Percentiles rank a stretch among this genome's conserved stretches.
Evolutionary conservation across 805 yeast species (phyloP).

Genomic region (Candida krabiensis): DNA sequence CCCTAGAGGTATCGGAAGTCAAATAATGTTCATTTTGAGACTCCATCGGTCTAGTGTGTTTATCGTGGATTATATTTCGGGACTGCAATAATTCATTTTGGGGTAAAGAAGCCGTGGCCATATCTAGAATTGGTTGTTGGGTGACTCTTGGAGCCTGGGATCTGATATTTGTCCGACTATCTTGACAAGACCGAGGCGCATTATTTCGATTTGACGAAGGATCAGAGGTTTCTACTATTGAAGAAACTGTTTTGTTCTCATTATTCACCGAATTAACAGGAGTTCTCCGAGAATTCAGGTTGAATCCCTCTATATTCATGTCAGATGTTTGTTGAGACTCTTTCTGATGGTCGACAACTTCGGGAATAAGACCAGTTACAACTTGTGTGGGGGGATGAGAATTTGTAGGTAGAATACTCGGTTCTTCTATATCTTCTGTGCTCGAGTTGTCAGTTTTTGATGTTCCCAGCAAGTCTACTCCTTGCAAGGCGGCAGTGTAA

Average conservation of each 20-base stretch:
- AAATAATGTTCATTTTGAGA: constrained; percentile 43
- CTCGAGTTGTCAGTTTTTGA: background rate
- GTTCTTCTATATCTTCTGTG: constrained; percentile 2
- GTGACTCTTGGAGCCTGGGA: constrained; percentile 1
- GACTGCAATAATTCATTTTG: background rate
- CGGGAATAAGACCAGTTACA: too few relatives aligned
- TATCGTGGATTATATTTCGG: too few relatives aligned
- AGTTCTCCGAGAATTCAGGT: background rate
- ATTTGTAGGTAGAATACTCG: background rate
- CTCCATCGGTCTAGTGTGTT: too few relatives aligned
- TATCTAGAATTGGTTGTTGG: constrained; percentile 17
- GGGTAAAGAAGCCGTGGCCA: constrained; percentile 14
- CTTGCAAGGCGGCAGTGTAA: constrained; percentile 32
- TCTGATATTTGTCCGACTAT: background rate
- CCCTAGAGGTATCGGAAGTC: constrained; percentile 25
- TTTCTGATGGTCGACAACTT: background rate
- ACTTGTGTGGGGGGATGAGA: too few relatives aligned
- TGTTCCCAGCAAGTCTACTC: constrained; percentile 16
- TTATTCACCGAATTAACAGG: background rate
- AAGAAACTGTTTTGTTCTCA: background rate
- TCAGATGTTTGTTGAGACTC: background rate
- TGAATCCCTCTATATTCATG: constrained; percentile 8
- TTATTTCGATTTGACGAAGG: background rate
- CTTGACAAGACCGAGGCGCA: background rate
- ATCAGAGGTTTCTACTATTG: background rate